Evolutionary conservation across 352 stramenopile species (phyloP), one percentile per base, ranked within the genome.

Genomic region (Phytophthora colocasiae): DNA sequence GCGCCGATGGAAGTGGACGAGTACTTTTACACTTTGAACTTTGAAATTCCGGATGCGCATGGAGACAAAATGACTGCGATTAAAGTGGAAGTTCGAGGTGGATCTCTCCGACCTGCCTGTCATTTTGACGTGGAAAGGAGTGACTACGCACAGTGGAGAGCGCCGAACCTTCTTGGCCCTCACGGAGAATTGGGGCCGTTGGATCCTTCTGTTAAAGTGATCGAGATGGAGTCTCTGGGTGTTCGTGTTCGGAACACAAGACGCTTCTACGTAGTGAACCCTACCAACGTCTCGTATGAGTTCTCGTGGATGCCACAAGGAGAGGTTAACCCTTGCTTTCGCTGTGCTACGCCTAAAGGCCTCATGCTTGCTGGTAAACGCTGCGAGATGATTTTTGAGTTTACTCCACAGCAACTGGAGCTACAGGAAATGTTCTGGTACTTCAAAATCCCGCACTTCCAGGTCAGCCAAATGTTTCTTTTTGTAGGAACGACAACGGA

Each of bases 311-410:
- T 80, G n/a, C 77, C 85, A 0, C 82, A 94, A 24, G 88, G 80
- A 12, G 87, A 96, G 3, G 50, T 66, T 1, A 91, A 85, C 32
- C 71, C 91, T 9, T 90, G 79, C 24, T 98, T 98, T 66, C 85
- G 92, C 1, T 98, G 94, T 65, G 86, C 86, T 12, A 98, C 92
- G 0, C 80, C 81, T 0, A 96, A 94, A 61, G 96, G 96, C 6
- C 83, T 97, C 36, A 97, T 98, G 77, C 79, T 98, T 1, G 78
- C 91, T 7, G 96, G 96, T 0, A 97, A 98, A 68, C 82, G 93
- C 12, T 96, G 89, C 58, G 96, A 98, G 58, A 97, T 98, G 88
- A 89, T 97, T n/a, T 98, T 98, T 64, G 95, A 98, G 58, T 98
- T 97, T 70, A 97, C 91, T 27, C 95, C 96, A 0, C 88, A 97